These are phyloP conservation scores for Microcyclospora pomicola DNA, from an alignment of 2,329 filamentous ascomycete genomes.

Conservation along the genomic window DNA sequence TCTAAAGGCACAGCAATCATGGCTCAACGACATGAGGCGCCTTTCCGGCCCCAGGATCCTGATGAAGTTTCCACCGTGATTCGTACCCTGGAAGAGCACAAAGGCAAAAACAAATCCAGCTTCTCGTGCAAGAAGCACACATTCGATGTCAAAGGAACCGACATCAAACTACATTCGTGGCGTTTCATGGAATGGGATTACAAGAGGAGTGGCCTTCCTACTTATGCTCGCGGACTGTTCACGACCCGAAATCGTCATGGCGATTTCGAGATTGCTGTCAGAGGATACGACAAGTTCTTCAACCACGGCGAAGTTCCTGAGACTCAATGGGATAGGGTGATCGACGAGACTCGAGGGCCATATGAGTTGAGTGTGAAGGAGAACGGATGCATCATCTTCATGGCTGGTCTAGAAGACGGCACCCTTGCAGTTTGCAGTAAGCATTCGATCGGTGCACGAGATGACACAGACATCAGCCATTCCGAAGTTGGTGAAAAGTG, in stretches of 20 bases:
- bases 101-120: slow-evolving; percentile 38
- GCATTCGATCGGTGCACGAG: slow-evolving; percentile 78
- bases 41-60: slow-evolving; percentile 55
- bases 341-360: slow-evolving; percentile 61
- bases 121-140: slow-evolving; percentile 71
- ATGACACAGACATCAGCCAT: slow-evolving; percentile 62
- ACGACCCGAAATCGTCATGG: slow-evolving; percentile 57
- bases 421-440: slow-evolving; percentile 96
- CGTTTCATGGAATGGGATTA: slow-evolving; percentile 92
- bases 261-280: slow-evolving; percentile 62
- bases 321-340: slow-evolving; percentile 73
- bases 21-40: slow-evolving; percentile 40
- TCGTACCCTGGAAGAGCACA: slow-evolving; percentile 46
- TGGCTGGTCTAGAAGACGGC: slow-evolving; percentile 78
- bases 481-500: slow-evolving; percentile 70
- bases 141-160: slow-evolving; percentile 53
- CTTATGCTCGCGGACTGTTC: slow-evolving; percentile 86
- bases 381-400: slow-evolving; percentile 99
- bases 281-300: slow-evolving; percentile 99
- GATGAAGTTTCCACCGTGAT: slow-evolving; percentile 55
- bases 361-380: slow-evolving; percentile 97
- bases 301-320: slow-evolving; percentile 70
- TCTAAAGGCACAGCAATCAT: slow-evolving; percentile 24
- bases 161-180: slow-evolving; percentile 75
- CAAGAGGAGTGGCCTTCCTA: slow-evolving; percentile 73